A percentile compares a stretch with the other conserved stretches of the same genome.
Conservation (phyloP, 176 grass and related monocot species). For the Cenchrus purpureus region DNA sequence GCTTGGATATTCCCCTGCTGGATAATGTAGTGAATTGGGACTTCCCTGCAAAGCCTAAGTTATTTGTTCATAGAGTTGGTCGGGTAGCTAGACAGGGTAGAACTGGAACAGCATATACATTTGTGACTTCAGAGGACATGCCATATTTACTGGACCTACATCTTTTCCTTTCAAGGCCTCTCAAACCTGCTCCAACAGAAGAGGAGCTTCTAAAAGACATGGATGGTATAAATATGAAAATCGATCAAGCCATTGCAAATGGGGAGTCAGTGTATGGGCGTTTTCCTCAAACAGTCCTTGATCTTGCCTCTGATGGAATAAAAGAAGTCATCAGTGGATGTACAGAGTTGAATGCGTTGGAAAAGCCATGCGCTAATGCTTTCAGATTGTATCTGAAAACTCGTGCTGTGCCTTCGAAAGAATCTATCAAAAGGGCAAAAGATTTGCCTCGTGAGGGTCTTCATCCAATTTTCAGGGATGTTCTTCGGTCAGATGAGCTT, state of each 20-base stretch:
- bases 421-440: slow-evolving; percentile 82
- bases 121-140: slow-evolving; percentile 92
- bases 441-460: slow-evolving; percentile 88
- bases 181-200: slow-evolving; percentile 85
- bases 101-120: slow-evolving; percentile 89
- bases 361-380: slow-evolving; percentile 85
- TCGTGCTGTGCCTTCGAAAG: slow-evolving; percentile 74
- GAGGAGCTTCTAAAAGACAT: slow-evolving; percentile 87
- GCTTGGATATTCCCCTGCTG: slow-evolving; percentile 96
- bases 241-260: slow-evolving; percentile 77
- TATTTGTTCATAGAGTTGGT: slow-evolving; percentile 95
- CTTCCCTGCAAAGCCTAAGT: slow-evolving; percentile 92
- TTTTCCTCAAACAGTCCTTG: slow-evolving; percentile 85
- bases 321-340: slow-evolving; percentile 74
- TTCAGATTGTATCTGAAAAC: slow-evolving; percentile 84
- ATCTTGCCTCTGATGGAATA: slow-evolving; percentile 86
- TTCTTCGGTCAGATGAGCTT: slow-evolving; percentile 74
- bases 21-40: slow-evolving; percentile 99
- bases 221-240: slow-evolving; percentile 60
- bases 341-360: slow-evolving; percentile 62
- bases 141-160: slow-evolving; percentile 84
- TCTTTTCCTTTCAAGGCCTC: slow-evolving; percentile 90
- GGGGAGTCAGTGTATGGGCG: slow-evolving; percentile 81
- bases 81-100: slow-evolving; percentile 82
- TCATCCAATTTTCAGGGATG: slow-evolving; percentile 76